Evolutionary conservation across 345 rosid species (phyloP), one percentile per base, ranked within the genome.

Genomic region (Aegle marmelos): DNA sequence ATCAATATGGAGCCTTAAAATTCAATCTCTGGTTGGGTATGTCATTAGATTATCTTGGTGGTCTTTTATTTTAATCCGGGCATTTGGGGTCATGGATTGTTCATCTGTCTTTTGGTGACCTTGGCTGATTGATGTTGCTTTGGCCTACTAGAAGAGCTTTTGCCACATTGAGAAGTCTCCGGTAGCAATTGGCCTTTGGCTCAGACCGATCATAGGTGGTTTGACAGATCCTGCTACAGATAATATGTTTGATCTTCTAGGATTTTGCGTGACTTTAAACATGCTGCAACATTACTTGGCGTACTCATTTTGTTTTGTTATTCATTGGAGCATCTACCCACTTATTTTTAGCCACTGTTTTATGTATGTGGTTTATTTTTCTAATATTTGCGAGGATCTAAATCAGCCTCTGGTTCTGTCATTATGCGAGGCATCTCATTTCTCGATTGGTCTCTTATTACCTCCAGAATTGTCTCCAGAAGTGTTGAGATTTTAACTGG

Each of bases 61-160:
- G 11, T 41, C 16, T 41, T 41, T 41, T 41, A 41, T 41, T 41
- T 41, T 11, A 41, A 41, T 41, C 11, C 16, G 50, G 50, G 36
- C 67, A n/a, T 36, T 10, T 64, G 62, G 78, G 53, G 75, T 39
- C 45, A 11, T 57, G 79, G 78, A 68, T 45, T 74, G 63, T 73
- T 76, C 45, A 62, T 37, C 0, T 39, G 25, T 41, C 70, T 7
- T 69, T n/a, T 69, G 36, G 76, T 73, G 67, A 48, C 37, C 74
- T 45, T 14, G 68, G 75, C 56, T 65, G 33, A 48, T 48, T 56
- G 72, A 77, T 50, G 75, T 25, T 76, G 56, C 63, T 58, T 75
- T 66, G 68, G 59, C 59, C 59, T 80, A 73, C 72, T 54, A 50
- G 79, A 74, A 33, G 75, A 54, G 75, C 79, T 79, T 70, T 54